Evolutionary conservation across 1,284 basidiomycete genomes (phyloP).

Genomic region (Chondrostereum purpureum): DNA sequence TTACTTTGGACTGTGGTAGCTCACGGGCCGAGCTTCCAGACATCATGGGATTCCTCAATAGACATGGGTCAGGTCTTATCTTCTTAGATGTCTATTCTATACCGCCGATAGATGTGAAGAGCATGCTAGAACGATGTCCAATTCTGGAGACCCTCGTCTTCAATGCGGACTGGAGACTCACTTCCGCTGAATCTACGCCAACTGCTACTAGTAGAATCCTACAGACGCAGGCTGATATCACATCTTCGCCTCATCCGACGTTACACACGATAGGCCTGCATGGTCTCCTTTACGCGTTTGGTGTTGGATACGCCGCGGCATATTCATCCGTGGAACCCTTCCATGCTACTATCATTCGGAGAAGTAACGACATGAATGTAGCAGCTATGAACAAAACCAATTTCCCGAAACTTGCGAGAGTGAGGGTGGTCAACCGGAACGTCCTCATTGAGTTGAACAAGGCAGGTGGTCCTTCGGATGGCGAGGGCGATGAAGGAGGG

Average conservation of each 20-base stretch:
- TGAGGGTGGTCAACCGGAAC: slow-evolving; percentile 49
- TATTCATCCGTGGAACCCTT: slow-evolving; percentile 37
- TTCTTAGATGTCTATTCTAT: slow-evolving; percentile 60
- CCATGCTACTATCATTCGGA: slow-evolving; percentile 38
- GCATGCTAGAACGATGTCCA: slow-evolving; percentile 57
- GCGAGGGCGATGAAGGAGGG: slow-evolving; percentile 33
- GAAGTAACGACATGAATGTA: slow-evolving; percentile 62
- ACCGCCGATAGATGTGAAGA: slow-evolving; percentile 44
- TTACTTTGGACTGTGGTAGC: slow-evolving; percentile 47
- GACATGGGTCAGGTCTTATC: slow-evolving; percentile 48
- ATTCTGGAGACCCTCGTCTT: slow-evolving; percentile 55
- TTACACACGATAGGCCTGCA: slow-evolving; percentile 63
- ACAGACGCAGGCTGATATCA: slow-evolving; percentile 4
- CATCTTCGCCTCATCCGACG: slow-evolving; percentile 40
- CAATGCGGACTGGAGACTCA: slow-evolving; percentile 64
- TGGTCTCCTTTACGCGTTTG: slow-evolving; percentile 62
- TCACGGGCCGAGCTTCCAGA: slow-evolving; percentile 44
- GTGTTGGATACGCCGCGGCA: slow-evolving; percentile 42
- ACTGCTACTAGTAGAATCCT: not conserved
- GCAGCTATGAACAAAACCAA: slow-evolving; percentile 43
- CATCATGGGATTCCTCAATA: slow-evolving; percentile 45
- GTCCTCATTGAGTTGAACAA: slow-evolving; percentile 53
- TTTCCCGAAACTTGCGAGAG: slow-evolving; percentile 53
- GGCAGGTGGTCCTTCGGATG: slow-evolving; percentile 27
- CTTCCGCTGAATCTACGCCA: slow-evolving; percentile 17